Evolutionary conservation across 148 eudicot genomes (phyloP).

Genomic region (Nepenthes gracilis): DNA sequence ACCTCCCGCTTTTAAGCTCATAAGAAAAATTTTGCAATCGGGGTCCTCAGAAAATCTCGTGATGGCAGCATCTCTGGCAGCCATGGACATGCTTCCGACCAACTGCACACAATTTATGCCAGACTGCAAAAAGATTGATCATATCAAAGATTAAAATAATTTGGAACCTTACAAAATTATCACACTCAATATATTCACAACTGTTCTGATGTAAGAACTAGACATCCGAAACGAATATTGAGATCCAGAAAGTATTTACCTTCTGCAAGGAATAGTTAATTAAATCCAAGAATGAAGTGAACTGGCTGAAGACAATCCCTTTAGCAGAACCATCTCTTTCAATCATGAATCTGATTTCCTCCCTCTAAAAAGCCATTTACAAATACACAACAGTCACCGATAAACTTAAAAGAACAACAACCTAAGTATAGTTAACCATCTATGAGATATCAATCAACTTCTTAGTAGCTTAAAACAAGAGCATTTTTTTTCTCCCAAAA

Average conservation of each 20-base stretch:
- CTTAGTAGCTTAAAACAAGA: too few relatives aligned
- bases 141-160: neutral
- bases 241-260: conserved; percentile 19
- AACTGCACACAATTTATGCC: conserved; percentile 71
- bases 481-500: too few relatives aligned
- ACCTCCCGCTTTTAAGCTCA: conserved; percentile 97
- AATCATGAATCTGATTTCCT: conserved; percentile 85
- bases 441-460: neutral
- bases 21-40: conserved; percentile 72
- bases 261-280: conserved; percentile 72
- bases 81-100: conserved; percentile 82
- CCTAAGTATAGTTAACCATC: neutral
- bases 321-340: conserved; percentile 96
- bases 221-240: neutral
- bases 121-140: conserved; percentile 37
- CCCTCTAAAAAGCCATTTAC: conserved; percentile 41
- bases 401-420: neutral
- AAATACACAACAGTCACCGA: conserved; percentile 11
- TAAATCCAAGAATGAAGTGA: conserved; percentile 87
- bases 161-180: neutral
- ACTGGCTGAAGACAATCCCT: conserved; percentile 95
- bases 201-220: too few relatives aligned
- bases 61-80: conserved; percentile 80
- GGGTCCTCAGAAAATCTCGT: conserved; percentile 65
- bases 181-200: neutral